Percentiles rank a stretch among this genome's conserved stretches.
Evolutionary conservation across 495 filamentous ascomycete genomes (phyloP).

Genomic region (Xylaria venustula): DNA sequence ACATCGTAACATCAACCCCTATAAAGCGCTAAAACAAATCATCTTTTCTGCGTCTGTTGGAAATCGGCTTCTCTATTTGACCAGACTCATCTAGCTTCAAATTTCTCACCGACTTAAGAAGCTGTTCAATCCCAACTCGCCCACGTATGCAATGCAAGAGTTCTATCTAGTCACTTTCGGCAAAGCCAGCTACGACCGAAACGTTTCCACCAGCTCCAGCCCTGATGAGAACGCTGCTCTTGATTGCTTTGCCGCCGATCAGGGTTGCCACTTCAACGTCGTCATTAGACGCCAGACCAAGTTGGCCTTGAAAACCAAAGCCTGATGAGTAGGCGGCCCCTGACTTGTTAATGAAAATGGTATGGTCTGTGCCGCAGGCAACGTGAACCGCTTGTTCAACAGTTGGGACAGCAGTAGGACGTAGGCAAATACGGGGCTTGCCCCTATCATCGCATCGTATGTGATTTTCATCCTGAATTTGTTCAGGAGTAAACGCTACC

Average conservation of each 20-base stretch:
- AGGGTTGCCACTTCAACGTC: slow-evolving; percentile 58
- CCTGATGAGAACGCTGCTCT: slow-evolving; percentile 54
- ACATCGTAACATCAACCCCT: no score
- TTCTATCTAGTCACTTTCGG: no score
- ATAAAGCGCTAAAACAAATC: no score
- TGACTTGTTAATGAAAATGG: slow-evolving; percentile 53
- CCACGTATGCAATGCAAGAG: no score
- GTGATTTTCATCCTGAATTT: slow-evolving; percentile 43
- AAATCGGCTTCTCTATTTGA: no score
- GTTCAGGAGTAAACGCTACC: slow-evolving; percentile 43
- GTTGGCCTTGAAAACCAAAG: slow-evolving; percentile 63
- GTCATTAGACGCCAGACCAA: slow-evolving; percentile 55
- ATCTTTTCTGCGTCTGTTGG: no score
- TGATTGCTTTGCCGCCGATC: slow-evolving; percentile 60
- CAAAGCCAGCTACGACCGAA: no score
- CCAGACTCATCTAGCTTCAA: no score
- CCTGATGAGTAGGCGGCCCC: slow-evolving; percentile 64
- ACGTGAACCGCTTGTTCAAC: slow-evolving; percentile 39
- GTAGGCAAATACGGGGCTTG: slow-evolving; percentile 54
- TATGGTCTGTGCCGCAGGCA: slow-evolving; percentile 56
- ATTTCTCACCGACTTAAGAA: no score
- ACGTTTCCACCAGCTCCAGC: slow-evolving; percentile 61
- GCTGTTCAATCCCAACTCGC: no score
- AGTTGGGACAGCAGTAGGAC: slow-evolving; percentile 45
- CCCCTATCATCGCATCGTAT: slow-evolving; percentile 50